Evolutionary conservation across 768 basidiomycete genomes (phyloP), one percentile per base, ranked within the genome.

Genomic region (Serendipita vermifera): DNA sequence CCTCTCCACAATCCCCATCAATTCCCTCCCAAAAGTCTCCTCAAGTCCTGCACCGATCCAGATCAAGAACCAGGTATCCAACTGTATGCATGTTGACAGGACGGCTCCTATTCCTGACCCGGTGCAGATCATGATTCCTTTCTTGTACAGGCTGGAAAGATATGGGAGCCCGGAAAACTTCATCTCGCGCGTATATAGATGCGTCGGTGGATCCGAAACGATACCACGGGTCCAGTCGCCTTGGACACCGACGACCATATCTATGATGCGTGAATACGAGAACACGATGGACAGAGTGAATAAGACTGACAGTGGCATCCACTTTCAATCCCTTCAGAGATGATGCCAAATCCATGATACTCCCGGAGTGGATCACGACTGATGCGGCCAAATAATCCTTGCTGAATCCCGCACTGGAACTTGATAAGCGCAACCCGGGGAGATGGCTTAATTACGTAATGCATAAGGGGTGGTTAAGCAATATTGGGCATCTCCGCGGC

Each of bases 401-500:
- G 61, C 53, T 61, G 60, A 56, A 62, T 62, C 7, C 61, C 61
- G 11, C 61, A 58, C 33, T 61, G 54, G 54, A 62, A 62, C 22
- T 55, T 55, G 24, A 62, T 43, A 29, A 62, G 35, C 1, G 61
- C 61, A 14, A 59, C 60, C 55, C 59, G 60, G n/a, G 20, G 26
- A 14, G 60, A 61, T 9, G 61, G 61, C 59, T 59, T 26, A 17
- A 20, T 17, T 4, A 36, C 5, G 9, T 20, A 4, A 24, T n/a
- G 15, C 13, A 38, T 22, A 14, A 14, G 15, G n/a, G 22, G 35
- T 35, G 22, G 20, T 17, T 11, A 1, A 17, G 3, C 35, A 17
- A 39, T 32, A n/a, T n/a, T n/a, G n/a, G n/a, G n/a, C n/a, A n/a
- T n/a, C n/a, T n/a, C n/a, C n/a, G n/a, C n/a, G n/a, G n/a, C n/a